A percentile compares a stretch with the other conserved stretches of the same genome.
Conservation (phyloP, 2,329 filamentous ascomycete species). For the Plenodomus lindquistii region DNA sequence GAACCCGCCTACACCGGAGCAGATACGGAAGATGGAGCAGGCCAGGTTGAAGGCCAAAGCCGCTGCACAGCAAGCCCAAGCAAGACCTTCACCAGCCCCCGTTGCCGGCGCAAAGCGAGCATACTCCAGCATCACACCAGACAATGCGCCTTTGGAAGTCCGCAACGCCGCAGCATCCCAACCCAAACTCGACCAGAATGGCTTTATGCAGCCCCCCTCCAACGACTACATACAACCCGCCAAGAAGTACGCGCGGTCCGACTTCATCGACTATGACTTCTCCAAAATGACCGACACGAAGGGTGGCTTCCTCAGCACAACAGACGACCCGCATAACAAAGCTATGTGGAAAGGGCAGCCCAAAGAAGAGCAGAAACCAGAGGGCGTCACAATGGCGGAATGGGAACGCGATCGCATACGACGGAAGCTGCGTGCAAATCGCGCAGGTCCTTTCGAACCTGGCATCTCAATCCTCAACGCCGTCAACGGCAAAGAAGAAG, state of each 20-base stretch:
- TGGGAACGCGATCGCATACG: constrained; percentile 87
- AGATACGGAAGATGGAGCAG: constrained; percentile 71
- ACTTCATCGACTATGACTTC: constrained; percentile 95
- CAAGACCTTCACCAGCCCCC: constrained; percentile 31
- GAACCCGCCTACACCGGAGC: constrained; percentile 62
- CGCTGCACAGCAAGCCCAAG: constrained; percentile 57
- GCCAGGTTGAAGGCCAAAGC: constrained; percentile 88
- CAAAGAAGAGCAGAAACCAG: constrained; percentile 69
- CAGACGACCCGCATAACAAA: constrained; percentile 89
- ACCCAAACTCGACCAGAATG: constrained; percentile 40
- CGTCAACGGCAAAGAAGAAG: constrained; percentile 40
- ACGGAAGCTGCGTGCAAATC: constrained; percentile 70
- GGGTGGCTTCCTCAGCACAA: constrained; percentile 86
- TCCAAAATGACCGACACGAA: constrained; percentile 98
- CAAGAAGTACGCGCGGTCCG: constrained; percentile 77
- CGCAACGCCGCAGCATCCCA: constrained; percentile 66
- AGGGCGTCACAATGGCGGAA: constrained; percentile 85
- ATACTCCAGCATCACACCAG: constrained; percentile 64
- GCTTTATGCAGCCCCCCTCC: constrained; percentile 39
- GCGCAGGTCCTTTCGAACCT: constrained; percentile 84
- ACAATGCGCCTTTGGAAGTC: constrained; percentile 58
- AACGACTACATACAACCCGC: constrained; percentile 70
- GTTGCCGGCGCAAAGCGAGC: constrained; percentile 70
- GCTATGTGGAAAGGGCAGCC: constrained; percentile 56
- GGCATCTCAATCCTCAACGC: constrained; percentile 74